Conservation (phyloP, 2,329 filamentous ascomycete genomes). For the Aspergillus calidoustus region DNA sequence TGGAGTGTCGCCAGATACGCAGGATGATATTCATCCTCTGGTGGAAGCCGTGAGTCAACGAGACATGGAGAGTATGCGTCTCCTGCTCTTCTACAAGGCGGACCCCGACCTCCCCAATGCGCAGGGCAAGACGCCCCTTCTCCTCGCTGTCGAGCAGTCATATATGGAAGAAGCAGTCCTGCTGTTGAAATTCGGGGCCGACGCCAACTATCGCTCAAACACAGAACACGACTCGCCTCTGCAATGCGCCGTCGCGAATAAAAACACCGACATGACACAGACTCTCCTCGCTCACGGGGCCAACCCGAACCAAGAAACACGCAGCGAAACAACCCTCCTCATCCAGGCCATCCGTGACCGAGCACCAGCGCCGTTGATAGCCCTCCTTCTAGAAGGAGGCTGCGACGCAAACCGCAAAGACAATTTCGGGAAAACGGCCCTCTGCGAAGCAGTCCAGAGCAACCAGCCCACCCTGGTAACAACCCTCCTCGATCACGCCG, state of each 20-base stretch:
- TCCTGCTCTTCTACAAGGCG: conserved; percentile 62
- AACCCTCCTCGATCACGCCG: conserved; percentile 60
- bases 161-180: conserved; percentile 48
- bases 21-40: conserved; percentile 54
- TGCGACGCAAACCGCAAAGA: conserved; percentile 64
- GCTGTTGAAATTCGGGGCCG: background rate
- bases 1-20: conserved; percentile 58
- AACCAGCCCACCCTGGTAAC: conserved; percentile 62
- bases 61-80: conserved; percentile 59
- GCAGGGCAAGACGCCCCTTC: conserved; percentile 58
- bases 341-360: conserved; percentile 65
- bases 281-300: background rate
- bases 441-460: conserved; percentile 65
- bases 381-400: conserved; percentile 65
- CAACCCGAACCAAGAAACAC: conserved; percentile 56
- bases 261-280: background rate
- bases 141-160: conserved; percentile 56
- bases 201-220: background rate
- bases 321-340: conserved; percentile 64
- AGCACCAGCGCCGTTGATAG: conserved; percentile 59
- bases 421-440: conserved; percentile 64
- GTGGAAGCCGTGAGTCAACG: conserved; percentile 51
- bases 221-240: background rate
- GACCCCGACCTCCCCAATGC: conserved; percentile 59
- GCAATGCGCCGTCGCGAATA: background rate